A percentile compares a stretch with the other conserved stretches of the same genome.
These are phyloP conservation scores for Saccharomyces hybrid DNA, from an alignment of 1,139 yeast species.

Conservation along the genomic window DNA sequence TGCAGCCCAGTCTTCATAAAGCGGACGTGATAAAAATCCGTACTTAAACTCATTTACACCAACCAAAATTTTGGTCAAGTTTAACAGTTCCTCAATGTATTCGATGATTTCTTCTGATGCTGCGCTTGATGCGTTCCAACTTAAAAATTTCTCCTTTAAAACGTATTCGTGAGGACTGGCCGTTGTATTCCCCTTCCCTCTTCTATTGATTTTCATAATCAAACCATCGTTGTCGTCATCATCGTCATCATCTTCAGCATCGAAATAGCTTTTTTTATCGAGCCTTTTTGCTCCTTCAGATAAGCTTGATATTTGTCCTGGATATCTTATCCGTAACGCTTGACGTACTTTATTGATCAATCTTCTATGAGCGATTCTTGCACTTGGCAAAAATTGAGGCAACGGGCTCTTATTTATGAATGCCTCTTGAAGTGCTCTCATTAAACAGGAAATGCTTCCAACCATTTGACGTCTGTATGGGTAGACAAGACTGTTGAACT, in stretches of 20 bases:
- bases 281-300: neutral
- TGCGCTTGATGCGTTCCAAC: constrained; percentile 46
- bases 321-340: constrained; percentile 23
- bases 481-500: constrained; percentile 34
- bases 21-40: constrained; percentile 42
- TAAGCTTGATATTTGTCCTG: neutral
- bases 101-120: constrained; percentile 44
- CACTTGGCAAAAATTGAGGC: constrained; percentile 44
- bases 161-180: constrained; percentile 21
- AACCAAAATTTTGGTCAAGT: constrained; percentile 37
- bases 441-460: constrained; percentile 33
- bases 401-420: constrained; percentile 38
- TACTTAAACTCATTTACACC: constrained; percentile 43
- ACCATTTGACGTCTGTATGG: constrained; percentile 40
- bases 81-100: constrained; percentile 40
- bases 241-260: constrained; percentile 6
- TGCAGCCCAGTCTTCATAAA: constrained; percentile 38
- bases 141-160: constrained; percentile 36
- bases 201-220: constrained; percentile 1
- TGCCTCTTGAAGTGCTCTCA: constrained; percentile 40
- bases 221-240: constrained; percentile 6
- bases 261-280: constrained; percentile 12
- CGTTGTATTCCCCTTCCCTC: constrained; percentile 2
- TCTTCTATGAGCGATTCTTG: constrained; percentile 41
- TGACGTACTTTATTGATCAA: constrained; percentile 38